phyloP scores from a whole-genome alignment of 164 flowering plant genomes.

The Chimonanthus praecox region DNA sequence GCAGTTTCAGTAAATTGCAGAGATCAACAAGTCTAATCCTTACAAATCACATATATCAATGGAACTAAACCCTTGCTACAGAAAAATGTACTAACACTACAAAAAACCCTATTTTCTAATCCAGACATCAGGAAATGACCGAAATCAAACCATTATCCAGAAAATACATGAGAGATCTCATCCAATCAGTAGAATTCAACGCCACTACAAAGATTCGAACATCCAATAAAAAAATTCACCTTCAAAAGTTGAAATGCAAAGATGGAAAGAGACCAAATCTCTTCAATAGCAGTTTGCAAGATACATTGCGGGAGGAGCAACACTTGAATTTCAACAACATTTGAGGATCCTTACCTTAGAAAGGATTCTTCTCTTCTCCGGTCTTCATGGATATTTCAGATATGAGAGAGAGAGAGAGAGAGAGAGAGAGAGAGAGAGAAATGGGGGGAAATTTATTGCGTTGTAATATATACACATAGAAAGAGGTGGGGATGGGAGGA shows the following conservation, averaged over 20 bases:
- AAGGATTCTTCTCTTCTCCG: slow-evolving; percentile 6
- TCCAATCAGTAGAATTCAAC: not conserved
- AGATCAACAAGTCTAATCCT: not conserved
- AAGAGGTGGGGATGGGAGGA: slow-evolving; percentile 7
- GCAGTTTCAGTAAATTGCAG: not conserved
- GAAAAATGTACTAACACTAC: not conserved
- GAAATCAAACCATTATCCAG: not conserved
- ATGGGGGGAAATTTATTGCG: not conserved
- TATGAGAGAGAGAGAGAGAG: slow-evolving; percentile 8
- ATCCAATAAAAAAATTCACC: not conserved
- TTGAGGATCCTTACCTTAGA: slow-evolving; percentile 17
- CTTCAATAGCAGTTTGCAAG: not conserved
- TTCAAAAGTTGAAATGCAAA: not conserved
- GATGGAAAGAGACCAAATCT: too few species aligned
- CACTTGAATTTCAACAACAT: too few species aligned
- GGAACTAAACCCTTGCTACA: not conserved
- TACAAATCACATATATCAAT: slow-evolving; percentile 4
- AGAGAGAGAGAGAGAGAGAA: not conserved
- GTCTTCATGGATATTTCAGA: not conserved
- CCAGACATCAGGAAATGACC: not conserved
- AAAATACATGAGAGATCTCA: not conserved
- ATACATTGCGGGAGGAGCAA: not conserved
- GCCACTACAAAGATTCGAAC: not conserved
- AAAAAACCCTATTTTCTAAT: not conserved
- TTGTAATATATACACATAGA: not conserved